Evolutionary conservation across 495 filamentous ascomycete genomes (phyloP), one percentile per base, ranked within the genome.

Genomic region (Talaromyces wortmannii): DNA sequence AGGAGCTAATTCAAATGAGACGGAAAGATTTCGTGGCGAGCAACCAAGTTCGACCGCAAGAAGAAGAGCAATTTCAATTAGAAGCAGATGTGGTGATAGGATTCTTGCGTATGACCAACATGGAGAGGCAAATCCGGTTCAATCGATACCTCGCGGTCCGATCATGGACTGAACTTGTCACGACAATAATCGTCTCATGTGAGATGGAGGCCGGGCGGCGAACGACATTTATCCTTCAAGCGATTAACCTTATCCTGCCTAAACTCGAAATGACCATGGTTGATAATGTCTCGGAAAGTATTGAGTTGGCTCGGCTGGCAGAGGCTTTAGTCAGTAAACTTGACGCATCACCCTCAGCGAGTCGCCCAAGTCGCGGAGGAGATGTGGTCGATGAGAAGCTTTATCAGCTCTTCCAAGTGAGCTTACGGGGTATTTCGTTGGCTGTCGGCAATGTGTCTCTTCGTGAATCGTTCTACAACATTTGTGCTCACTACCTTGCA

Each of bases 331-430:
- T 96, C 10, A 85, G 83, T 59, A 85, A 84, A 56, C 73, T 96
- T 48, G 83, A 89, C 33, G 82, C 88, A 50, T 70, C 74, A 13
- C 57, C 68, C 10, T 61, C 77, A 3, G 62, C 70, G 7, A 68
- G 71, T 33, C 72, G 70, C 45, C 59, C 64, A 60, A 74, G 69
- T 57, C 77, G 65, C 64, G 82, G 68, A 58, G 86, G 68, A 61
- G 91, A 92, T 63, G 68, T 92, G 45, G 85, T 90, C 32, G 87
- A 90, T 62, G 95, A 97, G 65, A 88, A 92, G 63, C 80, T 97
- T 8, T 91, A 88, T 60, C 87, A 96, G 60, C 79, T 97, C 15
- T 97, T 99, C 76, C 87, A 95, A 50, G 73, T 90, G 30, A 88
- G 86, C 50, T 73, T 95, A 17, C 79, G 81, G 57, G 87, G 89